Base-by-base conservation (phyloP, 2,329 filamentous ascomycete species). In the Aspergillus alliaceus region DNA sequence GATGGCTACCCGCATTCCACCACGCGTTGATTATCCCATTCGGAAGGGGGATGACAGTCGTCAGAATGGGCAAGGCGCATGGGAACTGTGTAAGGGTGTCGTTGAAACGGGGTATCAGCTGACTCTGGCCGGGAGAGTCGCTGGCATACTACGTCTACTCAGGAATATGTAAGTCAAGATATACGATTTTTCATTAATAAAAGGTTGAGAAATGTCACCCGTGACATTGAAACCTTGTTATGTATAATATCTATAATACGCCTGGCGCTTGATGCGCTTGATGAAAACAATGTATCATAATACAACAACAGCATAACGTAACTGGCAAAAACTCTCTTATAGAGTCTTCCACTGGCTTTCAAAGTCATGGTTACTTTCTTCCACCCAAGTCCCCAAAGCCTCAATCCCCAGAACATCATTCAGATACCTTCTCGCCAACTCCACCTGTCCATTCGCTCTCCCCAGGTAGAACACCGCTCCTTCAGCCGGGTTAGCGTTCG, bases 21-120 rank as follows among this genome's bases (percentile, higher is more conserved):
- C 82, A 1, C 85, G 89, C 5, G 84, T 96, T 64, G 87, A 88
- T 68, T 96, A 98, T 73, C 93, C 95, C 2, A 86, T 99, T 15
- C 72, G 76, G 4, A 84, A 86, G 68, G 86, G 87, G 58, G 78
- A 80, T 47, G 77, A 78, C 51, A 71, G 76, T 25, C 64, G 48
- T 46, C 59, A 73, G 15, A 82, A 86, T 70, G 89, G 89, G 65
- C 75, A 77, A 40, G 78, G 80, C 51, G 86, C 85, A n/a, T 91
- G 86, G 85, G 77, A 82, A 55, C 72, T 79, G 72, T 77, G 75
- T 53, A 78, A 78, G 63, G 77, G 72, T 2, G 69, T 76, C 27
- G 72, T 77, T 12, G 77, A 78, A 64, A 77, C 75, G n/a, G 79
- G 77, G 49, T 81, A 79, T 59, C 76, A 75, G 54, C 66, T 75